These are phyloP conservation scores for Scenedesmus sp. DNA, from an alignment of 163 green algal genomes.

Conservation along the genomic window DNA sequence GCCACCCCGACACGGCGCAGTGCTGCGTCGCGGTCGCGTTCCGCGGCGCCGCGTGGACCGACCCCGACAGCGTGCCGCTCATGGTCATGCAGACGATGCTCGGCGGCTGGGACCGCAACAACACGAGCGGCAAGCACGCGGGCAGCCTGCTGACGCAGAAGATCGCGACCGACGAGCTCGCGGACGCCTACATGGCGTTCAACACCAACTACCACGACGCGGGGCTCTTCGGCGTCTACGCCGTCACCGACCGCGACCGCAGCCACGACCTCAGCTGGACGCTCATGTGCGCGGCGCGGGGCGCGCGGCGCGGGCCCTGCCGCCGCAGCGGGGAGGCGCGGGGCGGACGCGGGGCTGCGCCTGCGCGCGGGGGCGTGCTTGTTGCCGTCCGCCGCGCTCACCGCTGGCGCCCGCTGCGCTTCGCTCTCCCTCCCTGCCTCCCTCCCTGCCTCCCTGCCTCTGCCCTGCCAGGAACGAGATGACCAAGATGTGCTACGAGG, in stretches of 20 bases:
- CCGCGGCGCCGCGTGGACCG: slow-evolving; percentile 92
- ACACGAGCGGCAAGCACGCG: slow-evolving; percentile 42
- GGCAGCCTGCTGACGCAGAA: slow-evolving; percentile 85
- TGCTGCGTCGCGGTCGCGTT: slow-evolving; percentile 94
- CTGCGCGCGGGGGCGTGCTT: too few species aligned
- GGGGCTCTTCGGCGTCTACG: slow-evolving; percentile 97
- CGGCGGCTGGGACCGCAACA: slow-evolving; percentile 51
- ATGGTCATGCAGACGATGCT: slow-evolving; percentile 96
- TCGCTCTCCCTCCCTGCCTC: slow-evolving; percentile 42
- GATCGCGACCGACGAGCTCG: slow-evolving; percentile 86
- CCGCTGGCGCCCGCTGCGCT: too few species aligned
- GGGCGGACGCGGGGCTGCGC: too few species aligned
- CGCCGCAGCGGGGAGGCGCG: too few species aligned
- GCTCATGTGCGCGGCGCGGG: slow-evolving; percentile 75
- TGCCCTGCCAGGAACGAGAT: slow-evolving; percentile 81
- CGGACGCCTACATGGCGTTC: slow-evolving; percentile 96
- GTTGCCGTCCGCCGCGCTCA: too few species aligned
- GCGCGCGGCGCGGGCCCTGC: slow-evolving; percentile 21
- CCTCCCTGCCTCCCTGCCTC: slow-evolving; percentile 76
- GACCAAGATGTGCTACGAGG: slow-evolving; percentile 88
- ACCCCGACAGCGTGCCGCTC: slow-evolving; percentile 95
- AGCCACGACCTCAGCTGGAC: slow-evolving; percentile 81
- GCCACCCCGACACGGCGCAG: slow-evolving; percentile 86
- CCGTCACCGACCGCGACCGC: slow-evolving; percentile 66
- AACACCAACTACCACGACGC: slow-evolving; percentile 99